A percentile compares a stretch with the other conserved stretches of the same genome.
phyloP scores from a whole-genome alignment of 139 green algal species.

The Tetradesmus obliquus region DNA sequence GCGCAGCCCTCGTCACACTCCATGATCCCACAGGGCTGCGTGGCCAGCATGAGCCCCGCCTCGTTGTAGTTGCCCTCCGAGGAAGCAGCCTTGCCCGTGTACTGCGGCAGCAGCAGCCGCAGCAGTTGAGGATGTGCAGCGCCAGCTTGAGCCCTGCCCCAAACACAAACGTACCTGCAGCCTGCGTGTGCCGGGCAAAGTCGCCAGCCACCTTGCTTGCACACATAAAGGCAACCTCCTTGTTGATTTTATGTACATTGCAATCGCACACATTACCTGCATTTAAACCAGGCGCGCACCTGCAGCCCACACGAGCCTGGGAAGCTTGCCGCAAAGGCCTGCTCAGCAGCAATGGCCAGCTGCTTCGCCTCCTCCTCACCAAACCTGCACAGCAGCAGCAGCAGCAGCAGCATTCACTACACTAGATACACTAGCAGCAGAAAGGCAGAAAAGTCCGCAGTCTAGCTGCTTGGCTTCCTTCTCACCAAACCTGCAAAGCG shows the following conservation, averaged over 20 bases:
- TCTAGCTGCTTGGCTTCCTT: background rate
- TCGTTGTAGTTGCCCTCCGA: slow-evolving; percentile 14
- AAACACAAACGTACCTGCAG: too few species aligned
- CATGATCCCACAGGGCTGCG: slow-evolving; percentile 38
- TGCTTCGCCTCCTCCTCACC: slow-evolving; percentile 24
- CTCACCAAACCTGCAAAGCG: background rate
- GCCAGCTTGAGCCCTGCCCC: too few species aligned
- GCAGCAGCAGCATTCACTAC: background rate
- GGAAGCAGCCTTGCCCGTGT: background rate
- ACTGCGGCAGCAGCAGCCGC: background rate
- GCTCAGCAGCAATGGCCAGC: background rate
- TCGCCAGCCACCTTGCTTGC: too few species aligned
- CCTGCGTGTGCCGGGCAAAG: too few species aligned
- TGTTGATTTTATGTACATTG: too few species aligned
- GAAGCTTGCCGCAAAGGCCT: background rate
- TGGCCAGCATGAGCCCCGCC: slow-evolving; percentile 21
- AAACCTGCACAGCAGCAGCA: background rate
- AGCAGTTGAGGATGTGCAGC: background rate
- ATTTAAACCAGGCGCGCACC: background rate
- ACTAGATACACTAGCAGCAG: background rate
- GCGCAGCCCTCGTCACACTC: slow-evolving; percentile 33
- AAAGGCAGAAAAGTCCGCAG: background rate
- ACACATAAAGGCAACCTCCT: too few species aligned
- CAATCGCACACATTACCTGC: background rate
- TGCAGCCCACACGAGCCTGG: background rate